phyloP scores from a whole-genome alignment of 306 rosid genomes.

The Delonix regia region DNA sequence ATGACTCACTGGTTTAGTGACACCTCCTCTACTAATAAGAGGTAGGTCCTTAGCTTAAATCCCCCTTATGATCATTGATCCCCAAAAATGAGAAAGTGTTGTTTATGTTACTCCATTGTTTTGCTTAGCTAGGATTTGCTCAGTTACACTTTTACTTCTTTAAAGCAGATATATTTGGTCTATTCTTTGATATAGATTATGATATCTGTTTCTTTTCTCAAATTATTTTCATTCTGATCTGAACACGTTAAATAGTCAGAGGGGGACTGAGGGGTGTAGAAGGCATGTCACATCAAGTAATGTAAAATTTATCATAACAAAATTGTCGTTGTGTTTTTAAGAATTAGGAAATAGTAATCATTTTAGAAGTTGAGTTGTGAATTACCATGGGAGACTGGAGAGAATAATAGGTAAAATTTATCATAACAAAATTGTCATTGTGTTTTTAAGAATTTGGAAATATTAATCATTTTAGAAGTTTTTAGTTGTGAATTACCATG shows the following conservation, averaged over 20 bases:
- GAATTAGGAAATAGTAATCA: not conserved
- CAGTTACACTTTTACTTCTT: constrained; percentile 15
- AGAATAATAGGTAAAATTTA: constrained; percentile 6
- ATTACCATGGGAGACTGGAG: no score
- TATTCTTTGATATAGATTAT: constrained; percentile 17
- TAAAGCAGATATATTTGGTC: constrained; percentile 19
- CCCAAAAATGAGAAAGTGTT: constrained; percentile 2
- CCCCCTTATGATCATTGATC: not conserved
- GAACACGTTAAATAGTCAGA: constrained; percentile 23
- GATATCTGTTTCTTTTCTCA: constrained; percentile 1
- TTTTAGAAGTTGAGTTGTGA: not conserved
- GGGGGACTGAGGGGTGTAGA: constrained; percentile 18
- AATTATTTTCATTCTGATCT: constrained; percentile 6
- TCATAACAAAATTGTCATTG: constrained; percentile 2
- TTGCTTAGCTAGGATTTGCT: constrained; percentile 15
- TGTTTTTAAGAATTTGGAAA: not conserved
- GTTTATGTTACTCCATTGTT: constrained; percentile 20
- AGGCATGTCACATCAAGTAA: not conserved
- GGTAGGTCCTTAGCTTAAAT: not conserved
- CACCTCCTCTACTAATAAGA: not conserved
- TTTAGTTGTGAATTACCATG: not conserved
- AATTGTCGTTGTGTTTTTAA: not conserved
- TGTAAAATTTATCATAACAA: constrained; percentile 16
- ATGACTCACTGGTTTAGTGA: not conserved
- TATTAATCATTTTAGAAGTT: not conserved